These are phyloP conservation scores for Thermomyces lanuginosus DNA, from an alignment of 2,329 filamentous ascomycete genomes.

Conservation along the genomic window DNA sequence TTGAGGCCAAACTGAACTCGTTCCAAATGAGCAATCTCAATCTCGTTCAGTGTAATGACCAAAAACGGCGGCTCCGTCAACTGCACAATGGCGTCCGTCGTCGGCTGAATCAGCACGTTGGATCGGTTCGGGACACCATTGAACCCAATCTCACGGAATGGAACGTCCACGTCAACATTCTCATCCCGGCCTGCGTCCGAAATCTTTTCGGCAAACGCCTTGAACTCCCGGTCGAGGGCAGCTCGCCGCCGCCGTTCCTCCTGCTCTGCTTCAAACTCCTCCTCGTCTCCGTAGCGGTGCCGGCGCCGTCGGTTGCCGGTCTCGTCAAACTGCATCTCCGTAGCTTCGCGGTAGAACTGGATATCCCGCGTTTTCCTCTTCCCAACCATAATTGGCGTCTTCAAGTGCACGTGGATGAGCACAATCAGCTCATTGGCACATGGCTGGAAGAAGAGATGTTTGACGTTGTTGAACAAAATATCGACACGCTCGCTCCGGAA, in stretches of 20 bases:
- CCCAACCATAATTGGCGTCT: conserved; percentile 93
- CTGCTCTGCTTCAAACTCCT: conserved; percentile 96
- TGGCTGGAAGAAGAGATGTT: conserved; percentile 96
- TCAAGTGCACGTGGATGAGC: conserved; percentile 93
- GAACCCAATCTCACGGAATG: conserved; percentile 91
- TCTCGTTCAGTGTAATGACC: conserved; percentile 86
- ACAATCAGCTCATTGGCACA: conserved; percentile 93
- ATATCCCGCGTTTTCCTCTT: conserved; percentile 99
- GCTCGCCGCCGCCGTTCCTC: conserved; percentile 81
- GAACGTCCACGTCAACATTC: conserved; percentile 84
- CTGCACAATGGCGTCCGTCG: conserved; percentile 92
- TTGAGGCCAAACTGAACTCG: conserved; percentile 93
- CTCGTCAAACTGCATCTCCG: conserved; percentile 96
- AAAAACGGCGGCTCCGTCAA: conserved; percentile 94
- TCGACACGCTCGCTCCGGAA: conserved; percentile 74
- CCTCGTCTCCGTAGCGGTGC: conserved; percentile 93
- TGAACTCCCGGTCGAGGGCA: conserved; percentile 91
- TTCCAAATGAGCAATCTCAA: conserved; percentile 90
- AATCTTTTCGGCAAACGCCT: conserved; percentile 92
- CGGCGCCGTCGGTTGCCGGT: conserved; percentile 96
- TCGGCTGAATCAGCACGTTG: conserved; percentile 89
- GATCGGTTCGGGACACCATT: conserved; percentile 90
- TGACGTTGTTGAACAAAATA: conserved; percentile 93
- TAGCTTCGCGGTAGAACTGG: conserved; percentile 94
- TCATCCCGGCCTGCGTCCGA: conserved; percentile 87